Evolutionary conservation across 306 rosid species (phyloP).

Genomic region (Myrica gale): DNA sequence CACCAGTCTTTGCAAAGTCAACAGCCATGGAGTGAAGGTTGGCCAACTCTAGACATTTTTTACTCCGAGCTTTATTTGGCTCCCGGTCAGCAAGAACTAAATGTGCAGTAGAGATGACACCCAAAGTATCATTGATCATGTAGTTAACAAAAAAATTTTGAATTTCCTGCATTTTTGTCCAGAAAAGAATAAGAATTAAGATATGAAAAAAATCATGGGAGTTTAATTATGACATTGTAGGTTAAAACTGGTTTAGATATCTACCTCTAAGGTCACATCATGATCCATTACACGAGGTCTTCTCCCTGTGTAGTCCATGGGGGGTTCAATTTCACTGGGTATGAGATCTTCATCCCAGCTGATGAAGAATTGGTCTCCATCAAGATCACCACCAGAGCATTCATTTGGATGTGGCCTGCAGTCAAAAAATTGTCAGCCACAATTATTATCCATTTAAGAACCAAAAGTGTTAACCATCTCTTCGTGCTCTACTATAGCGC

Average conservation of each 20-base stretch:
- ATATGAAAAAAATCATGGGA: background rate
- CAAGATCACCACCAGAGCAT: slow-evolving; percentile 98
- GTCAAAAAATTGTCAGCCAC: slow-evolving; percentile 22
- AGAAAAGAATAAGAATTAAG: slow-evolving; percentile 17
- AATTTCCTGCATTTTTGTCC: slow-evolving; percentile 63
- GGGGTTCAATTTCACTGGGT: slow-evolving; percentile 56
- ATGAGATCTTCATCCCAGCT: slow-evolving; percentile 78
- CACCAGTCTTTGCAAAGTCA: slow-evolving; percentile 94
- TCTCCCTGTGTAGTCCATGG: slow-evolving; percentile 84
- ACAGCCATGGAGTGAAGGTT: slow-evolving; percentile 92
- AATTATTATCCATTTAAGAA: slow-evolving; percentile 18
- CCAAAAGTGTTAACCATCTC: background rate
- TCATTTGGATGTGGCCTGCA: slow-evolving; percentile 98
- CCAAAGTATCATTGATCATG: slow-evolving; percentile 89
- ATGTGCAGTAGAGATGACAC: slow-evolving; percentile 94
- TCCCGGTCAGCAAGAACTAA: slow-evolving; percentile 83
- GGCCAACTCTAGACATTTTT: slow-evolving; percentile 77
- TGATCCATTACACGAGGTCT: slow-evolving; percentile 89
- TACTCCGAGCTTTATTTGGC: slow-evolving; percentile 60
- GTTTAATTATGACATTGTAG: background rate
- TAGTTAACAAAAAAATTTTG: slow-evolving; percentile 85
- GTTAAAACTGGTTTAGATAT: slow-evolving; percentile 1
- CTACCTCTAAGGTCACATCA: slow-evolving; percentile 74
- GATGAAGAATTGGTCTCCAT: slow-evolving; percentile 84
- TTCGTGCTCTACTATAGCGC: background rate